Base-by-base conservation (phyloP, 768 basidiomycete species). In the Porphyrellus cyaneotinctus region DNA sequence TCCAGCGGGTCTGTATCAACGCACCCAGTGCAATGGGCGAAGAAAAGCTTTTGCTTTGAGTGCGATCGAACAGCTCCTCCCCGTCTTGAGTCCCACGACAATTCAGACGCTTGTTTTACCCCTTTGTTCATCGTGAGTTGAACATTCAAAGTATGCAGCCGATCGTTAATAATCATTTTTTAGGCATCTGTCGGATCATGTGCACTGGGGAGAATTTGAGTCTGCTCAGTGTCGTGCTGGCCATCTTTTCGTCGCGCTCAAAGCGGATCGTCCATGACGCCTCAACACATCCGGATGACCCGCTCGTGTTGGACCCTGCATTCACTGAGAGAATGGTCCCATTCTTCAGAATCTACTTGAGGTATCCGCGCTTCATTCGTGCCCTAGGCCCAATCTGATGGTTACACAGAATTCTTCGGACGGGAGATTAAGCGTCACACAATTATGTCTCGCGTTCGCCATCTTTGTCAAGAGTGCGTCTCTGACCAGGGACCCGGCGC, bases 161-260 rank as follows among this genome's bases (percentile, higher is more conserved):
- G 33, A 20, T 28, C 26, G 30, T 31, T 44, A 26, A 50, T 35
- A 30, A 42, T 32, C 20, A 24, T 39, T 42, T 36, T 46, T 30
- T 59, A 91, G 89, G 17, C 79, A 86, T 63, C 74, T 91, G 26
- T 75, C 72, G 48, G 77, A 84, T 51, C 58, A 82, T 2, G 51
- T 50, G 14, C 75, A 88, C 57, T 82, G 87, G 31, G 87, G 92
- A 57, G 82, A 82, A n/a, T 94, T 83, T 60, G 91, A 95, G 66
- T 87, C 89, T 0, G 83, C 91, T 1, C 92, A 93, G 91, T 10
- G 88, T 89, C 24, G 71, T 94, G 32, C 73, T 95, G 14, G 78
- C 91, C 5, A 74, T 91, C 36, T 85, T 91, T 62, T 78, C 86
- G 11, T 75, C 81, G 26, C 76, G 79, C 59, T 79, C 82, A 0